Evolutionary conservation across 805 yeast species (phyloP), one percentile per base, ranked within the genome.

Genomic region (Maudiozyma serrabonitensis): DNA sequence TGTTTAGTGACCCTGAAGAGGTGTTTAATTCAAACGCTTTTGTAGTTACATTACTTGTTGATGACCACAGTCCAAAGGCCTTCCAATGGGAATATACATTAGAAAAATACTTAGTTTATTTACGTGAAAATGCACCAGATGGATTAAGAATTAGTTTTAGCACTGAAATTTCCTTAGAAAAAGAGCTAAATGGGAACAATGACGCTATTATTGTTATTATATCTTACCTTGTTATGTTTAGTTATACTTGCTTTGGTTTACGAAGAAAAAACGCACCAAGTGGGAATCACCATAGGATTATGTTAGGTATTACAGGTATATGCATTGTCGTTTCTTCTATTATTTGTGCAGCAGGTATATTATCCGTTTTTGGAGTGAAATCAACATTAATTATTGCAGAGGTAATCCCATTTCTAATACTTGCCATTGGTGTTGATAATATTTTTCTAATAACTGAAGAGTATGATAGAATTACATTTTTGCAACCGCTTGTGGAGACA

Each of bases 391-490:
- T 91, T 55, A 88, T 91, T 50, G 97, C 98, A 2, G 98, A 93
- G 64, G 99, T 91, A 6, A 91, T 91, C 34, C 98, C 98, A 9
- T 91, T 91, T 61, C 71, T 91, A 58, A 85, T 91, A 13, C 72
- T 91, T 50, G 99, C 99, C 0, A 82, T 91, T 49, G 99, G 99
- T n/a, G 88, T 91, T 26, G 99, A 91, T 68, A 91, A 91, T 63
- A 86, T 91, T 25, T 93, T 90, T 61, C 70, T 91, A 55, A 79
- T 91, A 19, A 83, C 88, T 0, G 90, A 90, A 62, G 95, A 89
- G 59, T 71, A 87, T 45, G 78, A 81, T 41, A 68, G 73, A 18
- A 75, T 81, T 28, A 76, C 76, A 44, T 74, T 68, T 12, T 55
- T 74, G 2, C 63, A 69, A 43, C 76, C 80, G 0, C 69, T 68